A percentile compares a stretch with the other conserved stretches of the same genome.
Evolutionary conservation across 75 land plant species (phyloP).

Genomic region (Selaginella moellendorffii): DNA sequence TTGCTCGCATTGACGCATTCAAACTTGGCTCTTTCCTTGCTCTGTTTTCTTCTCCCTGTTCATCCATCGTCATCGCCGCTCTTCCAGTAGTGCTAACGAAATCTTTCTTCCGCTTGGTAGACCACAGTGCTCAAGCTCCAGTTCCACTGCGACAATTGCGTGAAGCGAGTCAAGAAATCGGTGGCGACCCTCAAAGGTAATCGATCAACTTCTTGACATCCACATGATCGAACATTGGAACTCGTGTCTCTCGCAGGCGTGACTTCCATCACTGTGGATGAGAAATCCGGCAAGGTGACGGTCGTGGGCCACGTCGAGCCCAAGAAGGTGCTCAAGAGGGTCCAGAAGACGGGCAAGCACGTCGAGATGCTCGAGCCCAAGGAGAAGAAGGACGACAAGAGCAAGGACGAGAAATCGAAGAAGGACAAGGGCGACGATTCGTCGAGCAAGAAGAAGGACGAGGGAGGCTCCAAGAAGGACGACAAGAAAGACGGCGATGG

Average conservation of each 20-base stretch:
- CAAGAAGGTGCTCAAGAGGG: background rate
- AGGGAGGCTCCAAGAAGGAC: background rate
- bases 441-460: background rate
- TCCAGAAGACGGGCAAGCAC: background rate
- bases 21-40: no score
- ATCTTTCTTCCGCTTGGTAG: no score
- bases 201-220: background rate
- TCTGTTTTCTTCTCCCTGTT: no score
- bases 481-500: background rate
- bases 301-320: background rate
- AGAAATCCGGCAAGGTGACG: background rate
- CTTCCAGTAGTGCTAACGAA: no score
- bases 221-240: background rate
- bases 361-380: background rate
- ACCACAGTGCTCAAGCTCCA: background rate
- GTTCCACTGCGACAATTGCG: background rate
- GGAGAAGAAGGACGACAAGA: slow-evolving; percentile 1
- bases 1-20: no score
- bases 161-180: background rate
- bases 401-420: background rate
- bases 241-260: background rate
- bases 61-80: no score
- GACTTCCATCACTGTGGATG: background rate
- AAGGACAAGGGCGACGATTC: background rate
- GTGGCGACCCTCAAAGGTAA: background rate